Conservation (phyloP, 441 rosid genomes). For the Syzygium malaccense region DNA sequence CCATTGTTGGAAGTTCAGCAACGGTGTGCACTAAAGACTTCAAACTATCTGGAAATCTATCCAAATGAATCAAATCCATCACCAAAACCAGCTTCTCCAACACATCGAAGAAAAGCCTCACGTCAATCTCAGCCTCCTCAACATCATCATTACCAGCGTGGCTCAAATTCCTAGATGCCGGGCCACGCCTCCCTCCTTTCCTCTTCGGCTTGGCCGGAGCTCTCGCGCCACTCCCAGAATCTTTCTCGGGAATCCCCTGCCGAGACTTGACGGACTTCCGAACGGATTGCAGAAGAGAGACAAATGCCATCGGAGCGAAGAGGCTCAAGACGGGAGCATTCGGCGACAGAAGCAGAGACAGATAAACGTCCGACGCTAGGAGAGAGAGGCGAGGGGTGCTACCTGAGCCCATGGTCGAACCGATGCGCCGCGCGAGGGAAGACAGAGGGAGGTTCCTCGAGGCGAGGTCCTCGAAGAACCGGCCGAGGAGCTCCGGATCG, state of each 20-base stretch:
- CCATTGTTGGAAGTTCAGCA: conserved; percentile 48
- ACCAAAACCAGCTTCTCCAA: conserved; percentile 46
- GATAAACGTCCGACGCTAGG: conserved; percentile 51
- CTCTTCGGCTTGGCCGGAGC: conserved; percentile 21
- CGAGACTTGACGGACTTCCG: conserved; percentile 54
- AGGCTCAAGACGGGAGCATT: conserved; percentile 70
- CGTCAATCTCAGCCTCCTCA: conserved; percentile 30
- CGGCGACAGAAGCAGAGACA: conserved; percentile 54
- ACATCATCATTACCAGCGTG: conserved; percentile 3
- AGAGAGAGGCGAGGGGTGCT: conserved; percentile 30
- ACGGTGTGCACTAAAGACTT: conserved; percentile 63
- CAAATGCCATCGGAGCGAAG: conserved; percentile 70
- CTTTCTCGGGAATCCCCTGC: neutral
- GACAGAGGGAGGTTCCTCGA: conserved; percentile 32
- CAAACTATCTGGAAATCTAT: conserved; percentile 73
- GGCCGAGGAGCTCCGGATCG: conserved; percentile 33
- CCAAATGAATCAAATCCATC: conserved; percentile 57
- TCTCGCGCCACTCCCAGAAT: conserved; percentile 9
- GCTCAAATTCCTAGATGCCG: conserved; percentile 5
- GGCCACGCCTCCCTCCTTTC: conserved; percentile 19
- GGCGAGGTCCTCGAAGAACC: conserved; percentile 41
- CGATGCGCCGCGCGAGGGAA: conserved; percentile 35
- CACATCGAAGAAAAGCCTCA: conserved; percentile 29
- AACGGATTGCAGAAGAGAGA: conserved; percentile 63
- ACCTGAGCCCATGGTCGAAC: conserved; percentile 57